Conservation (phyloP, 352 stramenopile species). For the Bremia lactucae region DNA sequence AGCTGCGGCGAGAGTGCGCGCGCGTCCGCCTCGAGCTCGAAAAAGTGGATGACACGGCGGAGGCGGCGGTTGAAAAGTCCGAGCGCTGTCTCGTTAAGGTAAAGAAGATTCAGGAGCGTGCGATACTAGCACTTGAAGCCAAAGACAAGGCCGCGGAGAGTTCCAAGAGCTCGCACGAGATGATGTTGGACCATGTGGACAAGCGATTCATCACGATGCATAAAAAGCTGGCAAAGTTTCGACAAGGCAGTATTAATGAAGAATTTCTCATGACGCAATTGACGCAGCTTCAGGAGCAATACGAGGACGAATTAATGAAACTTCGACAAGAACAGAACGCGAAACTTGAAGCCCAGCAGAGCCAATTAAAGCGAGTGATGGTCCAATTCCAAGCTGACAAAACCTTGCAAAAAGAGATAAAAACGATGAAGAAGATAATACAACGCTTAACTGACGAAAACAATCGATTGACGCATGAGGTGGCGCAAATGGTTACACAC, state of each 20-base stretch:
- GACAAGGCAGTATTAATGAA: slow-evolving; percentile 29
- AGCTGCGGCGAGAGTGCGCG: slow-evolving; percentile 22
- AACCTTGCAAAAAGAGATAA: slow-evolving; percentile 4
- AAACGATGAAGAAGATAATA: slow-evolving; percentile 7
- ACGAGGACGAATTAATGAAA: slow-evolving; percentile 28
- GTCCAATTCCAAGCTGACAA: slow-evolving; percentile 6
- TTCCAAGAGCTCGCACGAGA: slow-evolving; percentile 3
- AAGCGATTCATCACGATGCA: slow-evolving; percentile 19
- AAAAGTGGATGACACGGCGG: slow-evolving; percentile 27
- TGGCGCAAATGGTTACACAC: slow-evolving; percentile 6
- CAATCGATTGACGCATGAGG: not conserved
- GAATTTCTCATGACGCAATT: slow-evolving; percentile 47
- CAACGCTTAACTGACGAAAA: slow-evolving; percentile 9
- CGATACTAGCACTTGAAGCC: not conserved
- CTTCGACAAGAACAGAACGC: slow-evolving; percentile 16
- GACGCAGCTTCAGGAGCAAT: slow-evolving; percentile 37
- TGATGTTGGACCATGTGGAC: slow-evolving; percentile 11
- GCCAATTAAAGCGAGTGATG: slow-evolving; percentile 11
- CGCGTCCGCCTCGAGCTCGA: slow-evolving; percentile 32
- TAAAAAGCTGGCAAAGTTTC: slow-evolving; percentile 14
- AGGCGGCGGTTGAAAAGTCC: slow-evolving; percentile 25
- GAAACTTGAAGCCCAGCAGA: slow-evolving; percentile 17
- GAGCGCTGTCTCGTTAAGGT: slow-evolving; percentile 15
- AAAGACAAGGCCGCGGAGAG: slow-evolving; percentile 6
- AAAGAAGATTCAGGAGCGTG: slow-evolving; percentile 5